Evolutionary conservation across 352 stramenopile genomes (phyloP).

Genomic region (Phytophthora hibernalis): DNA sequence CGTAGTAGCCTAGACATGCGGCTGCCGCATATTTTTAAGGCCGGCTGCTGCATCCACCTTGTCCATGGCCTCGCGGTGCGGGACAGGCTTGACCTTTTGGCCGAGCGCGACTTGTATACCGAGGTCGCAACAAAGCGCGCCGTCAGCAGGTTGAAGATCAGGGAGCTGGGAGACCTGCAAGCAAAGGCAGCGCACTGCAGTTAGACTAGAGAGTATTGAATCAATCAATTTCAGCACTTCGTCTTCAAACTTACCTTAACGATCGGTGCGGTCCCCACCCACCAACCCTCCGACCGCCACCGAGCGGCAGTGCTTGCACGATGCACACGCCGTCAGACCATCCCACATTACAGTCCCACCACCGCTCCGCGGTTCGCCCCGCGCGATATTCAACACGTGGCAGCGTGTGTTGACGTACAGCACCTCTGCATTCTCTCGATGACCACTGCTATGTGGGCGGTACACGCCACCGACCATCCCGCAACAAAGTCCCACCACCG

Average conservation of each 20-base stretch:
- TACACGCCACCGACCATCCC: constrained; percentile 4
- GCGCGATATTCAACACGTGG: too few species aligned
- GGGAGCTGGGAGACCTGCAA: background rate
- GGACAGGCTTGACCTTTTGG: background rate
- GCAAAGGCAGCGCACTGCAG: constrained; percentile 3
- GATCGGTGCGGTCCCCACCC: background rate
- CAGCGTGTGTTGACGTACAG: too few species aligned
- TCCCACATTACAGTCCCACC: too few species aligned
- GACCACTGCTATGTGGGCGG: too few species aligned
- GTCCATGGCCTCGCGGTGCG: background rate
- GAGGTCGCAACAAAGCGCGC: constrained; percentile 2
- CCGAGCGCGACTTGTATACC: background rate
- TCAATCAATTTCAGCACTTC: background rate
- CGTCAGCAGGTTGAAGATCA: background rate
- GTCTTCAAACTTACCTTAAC: background rate
- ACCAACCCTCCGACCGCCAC: background rate
- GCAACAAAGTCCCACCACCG: background rate
- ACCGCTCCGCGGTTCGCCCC: too few species aligned
- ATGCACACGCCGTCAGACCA: too few species aligned
- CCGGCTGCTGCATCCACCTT: constrained; percentile 8
- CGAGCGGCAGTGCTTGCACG: too few species aligned
- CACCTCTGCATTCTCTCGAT: too few species aligned
- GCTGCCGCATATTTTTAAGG: constrained; percentile 9
- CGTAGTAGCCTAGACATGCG: constrained; percentile 1
- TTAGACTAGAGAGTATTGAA: constrained; percentile 3